Evolutionary conservation across 2,329 filamentous ascomycete species (phyloP), one percentile per base, ranked within the genome.

Genomic region (Sordariomycetes sp.): DNA sequence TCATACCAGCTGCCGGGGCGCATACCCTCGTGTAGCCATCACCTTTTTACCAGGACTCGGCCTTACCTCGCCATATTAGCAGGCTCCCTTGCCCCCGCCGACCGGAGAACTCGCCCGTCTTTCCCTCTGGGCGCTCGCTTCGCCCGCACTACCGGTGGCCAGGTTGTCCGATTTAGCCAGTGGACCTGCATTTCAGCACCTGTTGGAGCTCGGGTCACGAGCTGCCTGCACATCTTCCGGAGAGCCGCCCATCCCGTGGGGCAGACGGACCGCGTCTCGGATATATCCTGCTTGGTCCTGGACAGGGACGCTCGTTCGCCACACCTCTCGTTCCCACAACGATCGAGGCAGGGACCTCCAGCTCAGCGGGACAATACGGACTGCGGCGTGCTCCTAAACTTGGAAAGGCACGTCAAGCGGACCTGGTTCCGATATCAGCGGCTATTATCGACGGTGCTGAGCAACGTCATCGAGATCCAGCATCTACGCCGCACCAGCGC

Each of bases 221-320:
- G 11, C 20, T 20, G n/a, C 48, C 20, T 16, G 20, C 20, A 24
- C 8, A 53, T 25, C 22, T 53, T 53, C 28, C 20, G 11, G n/a
- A 3, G 46, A 12, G 46, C n/a, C 11, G 46, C n/a, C n/a, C 20
- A 22, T 25, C 5, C 46, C 11, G 11, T 12, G 46, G 46, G 14
- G 14, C 11, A 25, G 22, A 20, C 20, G 11, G 22, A 28, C 55
- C 55, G 48, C 48, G 55, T 57, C 55, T 57, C 55, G 24, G 52
- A 57, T 57, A 57, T 57, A 57, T 57, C 32, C 55, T 48, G 46
- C 55, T 32, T 22, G 20, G 24, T 53, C 55, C 55, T 57, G 51
- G 28, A 32, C 28, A 8, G 28, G 28, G 28, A 4, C 28, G 8
- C 28, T 32, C 4, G 28, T 32, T 32, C 28, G 28, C 28, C 28